A percentile compares a stretch with the other conserved stretches of the same genome.
These are phyloP conservation scores for Senna tora DNA, from an alignment of 306 rosid species.

Conservation along the genomic window DNA sequence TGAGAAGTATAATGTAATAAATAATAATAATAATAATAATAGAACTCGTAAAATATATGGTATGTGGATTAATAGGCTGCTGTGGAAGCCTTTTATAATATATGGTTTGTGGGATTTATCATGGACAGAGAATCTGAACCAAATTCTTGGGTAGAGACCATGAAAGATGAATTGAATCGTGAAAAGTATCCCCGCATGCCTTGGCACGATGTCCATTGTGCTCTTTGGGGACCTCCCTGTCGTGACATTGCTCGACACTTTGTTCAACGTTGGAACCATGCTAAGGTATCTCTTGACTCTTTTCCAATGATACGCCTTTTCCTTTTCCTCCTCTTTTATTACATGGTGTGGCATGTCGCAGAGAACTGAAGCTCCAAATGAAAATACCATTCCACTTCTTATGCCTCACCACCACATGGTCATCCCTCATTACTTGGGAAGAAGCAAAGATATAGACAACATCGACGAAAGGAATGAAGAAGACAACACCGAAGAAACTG, in stretches of 20 bases:
- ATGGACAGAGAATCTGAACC: slow-evolving; percentile 90
- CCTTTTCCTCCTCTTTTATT: slow-evolving; percentile 24
- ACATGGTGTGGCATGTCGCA: slow-evolving; percentile 38
- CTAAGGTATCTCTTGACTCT: slow-evolving; percentile 63
- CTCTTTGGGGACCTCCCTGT: slow-evolving; percentile 97
- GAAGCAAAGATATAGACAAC: slow-evolving; percentile 60
- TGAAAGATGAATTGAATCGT: slow-evolving; percentile 95
- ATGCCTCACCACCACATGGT: slow-evolving; percentile 99
- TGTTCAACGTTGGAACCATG: slow-evolving; percentile 99
- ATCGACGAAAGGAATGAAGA: slow-evolving; percentile 48
- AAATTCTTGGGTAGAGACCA: slow-evolving; percentile 98
- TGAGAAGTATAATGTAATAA: too few species aligned
- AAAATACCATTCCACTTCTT: slow-evolving; percentile 85
- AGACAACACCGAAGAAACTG: slow-evolving; percentile 41
- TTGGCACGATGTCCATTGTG: slow-evolving; percentile 99
- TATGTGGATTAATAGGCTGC: slow-evolving; percentile 2
- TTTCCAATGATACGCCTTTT: slow-evolving; percentile 25
- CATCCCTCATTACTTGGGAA: slow-evolving; percentile 91
- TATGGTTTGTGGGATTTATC: slow-evolving; percentile 17
- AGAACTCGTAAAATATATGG: too few species aligned
- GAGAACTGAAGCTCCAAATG: slow-evolving; percentile 97
- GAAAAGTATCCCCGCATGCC: slow-evolving; percentile 95
- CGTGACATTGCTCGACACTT: slow-evolving; percentile 96
- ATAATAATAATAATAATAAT: too few species aligned
- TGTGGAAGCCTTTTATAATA: slow-evolving; percentile 8